Evolutionary conservation across 345 rosid species (phyloP).

Genomic region (Euphorbia tirucalli): DNA sequence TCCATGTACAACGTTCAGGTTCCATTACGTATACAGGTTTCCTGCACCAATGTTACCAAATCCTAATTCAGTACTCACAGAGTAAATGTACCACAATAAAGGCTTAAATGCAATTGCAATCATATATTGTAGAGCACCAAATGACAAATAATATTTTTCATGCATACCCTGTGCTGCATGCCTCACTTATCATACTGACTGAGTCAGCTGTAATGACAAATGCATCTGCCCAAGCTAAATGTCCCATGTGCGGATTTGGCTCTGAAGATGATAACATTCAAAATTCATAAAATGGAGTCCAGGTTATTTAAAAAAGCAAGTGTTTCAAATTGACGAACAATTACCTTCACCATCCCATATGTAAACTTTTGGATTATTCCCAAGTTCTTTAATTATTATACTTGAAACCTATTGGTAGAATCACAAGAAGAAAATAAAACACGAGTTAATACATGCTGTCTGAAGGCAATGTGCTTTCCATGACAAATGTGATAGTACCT

Average conservation of each 20-base stretch:
- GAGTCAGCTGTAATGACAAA: conserved; percentile 96
- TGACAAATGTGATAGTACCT: conserved; percentile 44
- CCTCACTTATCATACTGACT: conserved; percentile 88
- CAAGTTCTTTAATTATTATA: conserved; percentile 62
- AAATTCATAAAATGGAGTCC: conserved; percentile 19
- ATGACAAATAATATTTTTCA: conserved; percentile 5
- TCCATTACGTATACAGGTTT: conserved; percentile 91
- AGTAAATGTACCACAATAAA: conserved; percentile 1
- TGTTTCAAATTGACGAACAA: background rate
- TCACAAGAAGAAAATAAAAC: background rate
- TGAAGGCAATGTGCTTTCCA: background rate
- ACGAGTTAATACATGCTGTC: background rate
- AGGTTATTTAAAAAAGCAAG: background rate
- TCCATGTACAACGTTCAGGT: conserved; percentile 88
- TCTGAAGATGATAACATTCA: conserved; percentile 43
- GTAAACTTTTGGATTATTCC: conserved; percentile 72
- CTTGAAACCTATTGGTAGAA: conserved; percentile 52
- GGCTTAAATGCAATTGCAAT: background rate
- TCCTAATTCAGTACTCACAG: background rate
- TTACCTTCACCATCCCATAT: conserved; percentile 94
- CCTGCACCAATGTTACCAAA: conserved; percentile 35
- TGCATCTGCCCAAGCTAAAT: conserved; percentile 99
- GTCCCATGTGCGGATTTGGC: conserved; percentile 88
- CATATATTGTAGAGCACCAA: conserved; percentile 3
- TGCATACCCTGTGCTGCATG: conserved; percentile 93